Base-by-base conservation (phyloP, 2,329 filamentous ascomycete genomes). In the Colletotrichum sublineola region DNA sequence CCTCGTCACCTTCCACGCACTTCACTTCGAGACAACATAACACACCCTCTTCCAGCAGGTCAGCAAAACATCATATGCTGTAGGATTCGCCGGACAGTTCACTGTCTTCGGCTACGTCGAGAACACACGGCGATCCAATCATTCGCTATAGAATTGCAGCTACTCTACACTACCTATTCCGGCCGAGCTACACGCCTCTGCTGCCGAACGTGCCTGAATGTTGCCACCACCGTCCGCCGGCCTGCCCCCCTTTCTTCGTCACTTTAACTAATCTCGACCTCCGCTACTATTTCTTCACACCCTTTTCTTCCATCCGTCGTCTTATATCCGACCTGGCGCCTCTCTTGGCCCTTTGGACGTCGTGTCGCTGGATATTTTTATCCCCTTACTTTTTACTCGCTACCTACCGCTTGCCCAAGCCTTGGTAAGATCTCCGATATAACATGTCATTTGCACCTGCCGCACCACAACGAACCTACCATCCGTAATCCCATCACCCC, bases 141-240 rank as follows among this genome's bases (percentile, higher is more conserved):
- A 42, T 20, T 58, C 38, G 14, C 40, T 40, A n/a, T n/a, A 40
- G 11, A 24, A 38, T 36, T 40, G 55, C 33, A 8, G 36, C 46
- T 63, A 63, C 61, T 53, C 24, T 53, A 11, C n/a, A 24, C 46
- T n/a, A n/a, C 44, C 44, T n/a, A n/a, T 63, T 63, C 46, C 48
- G 61, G 61, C 33, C 48, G 31, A 18, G 18, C 61, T 53, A 42
- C 33, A 63, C 61, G 46, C 33, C 46, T 63, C 61, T 53, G 50
- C 50, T 20, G 65, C 50, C 44, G 38, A 56, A 55, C 20, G 46
- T 72, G 53, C 55, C 31, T 56, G 66, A 48, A 60, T 44, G 55
- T 72, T 69, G 69, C 66, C 69, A 72, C 69, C 69, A 64, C 66
- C 48, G 66, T 55, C 61, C 36, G 53, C 53, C 53, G 8, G 62